Conservation (phyloP, 306 rosid species). For the Ochetophila trinervis region DNA sequence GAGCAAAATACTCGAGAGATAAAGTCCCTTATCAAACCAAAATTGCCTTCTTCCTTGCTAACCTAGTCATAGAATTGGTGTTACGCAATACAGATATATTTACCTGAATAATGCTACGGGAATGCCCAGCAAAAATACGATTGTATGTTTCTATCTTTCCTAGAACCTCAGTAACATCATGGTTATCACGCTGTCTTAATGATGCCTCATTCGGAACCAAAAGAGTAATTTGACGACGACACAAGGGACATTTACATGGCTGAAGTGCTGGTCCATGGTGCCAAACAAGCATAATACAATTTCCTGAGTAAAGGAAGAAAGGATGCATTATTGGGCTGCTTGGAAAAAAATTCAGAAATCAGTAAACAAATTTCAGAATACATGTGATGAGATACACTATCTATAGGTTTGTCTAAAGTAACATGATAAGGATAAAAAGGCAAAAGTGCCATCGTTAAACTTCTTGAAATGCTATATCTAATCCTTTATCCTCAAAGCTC, state of each 20-base stretch:
- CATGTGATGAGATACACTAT: neutral
- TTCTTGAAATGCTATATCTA: neutral
- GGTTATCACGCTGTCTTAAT: slow-evolving; percentile 29
- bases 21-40: neutral
- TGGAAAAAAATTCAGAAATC: neutral
- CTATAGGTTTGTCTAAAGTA: neutral
- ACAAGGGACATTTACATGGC: slow-evolving; percentile 80
- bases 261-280: slow-evolving; percentile 50
- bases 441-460: neutral
- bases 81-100: neutral
- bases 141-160: slow-evolving; percentile 51
- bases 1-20: neutral
- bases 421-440: neutral
- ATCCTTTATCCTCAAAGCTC: neutral
- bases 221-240: slow-evolving; percentile 74
- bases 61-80: neutral
- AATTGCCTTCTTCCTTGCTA: neutral
- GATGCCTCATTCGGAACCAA: slow-evolving; percentile 58
- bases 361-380: neutral
- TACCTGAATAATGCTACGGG: slow-evolving; percentile 53
- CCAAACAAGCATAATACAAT: slow-evolving; percentile 79
- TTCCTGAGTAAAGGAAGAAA: slow-evolving; percentile 37
- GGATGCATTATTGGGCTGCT: neutral
- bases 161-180: slow-evolving; percentile 44
- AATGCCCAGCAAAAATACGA: slow-evolving; percentile 50